phyloP scores from a whole-genome alignment of 805 yeast genomes.

The Metschnikowia arizonensis region DNA sequence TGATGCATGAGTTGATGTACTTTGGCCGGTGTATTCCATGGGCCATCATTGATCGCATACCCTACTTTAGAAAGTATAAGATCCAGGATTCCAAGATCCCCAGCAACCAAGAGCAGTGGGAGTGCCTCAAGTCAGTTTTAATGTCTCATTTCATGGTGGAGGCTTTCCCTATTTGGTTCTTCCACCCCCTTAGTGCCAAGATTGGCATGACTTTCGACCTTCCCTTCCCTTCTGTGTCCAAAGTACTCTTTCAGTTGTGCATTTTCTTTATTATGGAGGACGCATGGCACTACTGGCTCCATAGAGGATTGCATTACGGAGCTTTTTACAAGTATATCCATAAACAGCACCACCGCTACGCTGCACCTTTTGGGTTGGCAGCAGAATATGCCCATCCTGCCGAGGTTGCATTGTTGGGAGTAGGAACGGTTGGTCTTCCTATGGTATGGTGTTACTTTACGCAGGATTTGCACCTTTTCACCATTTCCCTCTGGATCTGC shows the following conservation, averaged over 20 bases:
- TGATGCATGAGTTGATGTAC: constrained; percentile 53
- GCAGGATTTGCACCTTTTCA: constrained; percentile 46
- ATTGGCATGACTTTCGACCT: constrained; percentile 48
- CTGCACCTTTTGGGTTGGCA: constrained; percentile 59
- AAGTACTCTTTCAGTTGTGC: constrained; percentile 43
- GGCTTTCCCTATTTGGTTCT: constrained; percentile 59
- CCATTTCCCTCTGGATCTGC: constrained; percentile 50
- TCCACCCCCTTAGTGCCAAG: constrained; percentile 51
- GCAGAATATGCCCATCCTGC: constrained; percentile 62
- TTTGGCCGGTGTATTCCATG: constrained; percentile 59
- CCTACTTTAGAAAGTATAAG: constrained; percentile 49
- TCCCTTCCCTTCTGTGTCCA: constrained; percentile 47
- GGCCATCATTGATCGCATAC: constrained; percentile 51
- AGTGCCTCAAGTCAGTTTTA: constrained; percentile 53
- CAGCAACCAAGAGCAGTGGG: constrained; percentile 56
- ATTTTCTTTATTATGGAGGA: constrained; percentile 53
- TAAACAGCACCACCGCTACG: constrained; percentile 58
- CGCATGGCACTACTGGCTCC: constrained; percentile 60
- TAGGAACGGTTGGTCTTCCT: constrained; percentile 61
- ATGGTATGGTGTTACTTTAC: constrained; percentile 49
- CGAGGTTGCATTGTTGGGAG: constrained; percentile 54
- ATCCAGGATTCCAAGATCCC: constrained; percentile 53
- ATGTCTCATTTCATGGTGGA: constrained; percentile 55
- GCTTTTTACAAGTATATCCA: constrained; percentile 54
- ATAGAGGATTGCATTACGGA: constrained; percentile 53